Conservation (phyloP, 768 basidiomycete genomes). For the Pisolithus microcarpus region DNA sequence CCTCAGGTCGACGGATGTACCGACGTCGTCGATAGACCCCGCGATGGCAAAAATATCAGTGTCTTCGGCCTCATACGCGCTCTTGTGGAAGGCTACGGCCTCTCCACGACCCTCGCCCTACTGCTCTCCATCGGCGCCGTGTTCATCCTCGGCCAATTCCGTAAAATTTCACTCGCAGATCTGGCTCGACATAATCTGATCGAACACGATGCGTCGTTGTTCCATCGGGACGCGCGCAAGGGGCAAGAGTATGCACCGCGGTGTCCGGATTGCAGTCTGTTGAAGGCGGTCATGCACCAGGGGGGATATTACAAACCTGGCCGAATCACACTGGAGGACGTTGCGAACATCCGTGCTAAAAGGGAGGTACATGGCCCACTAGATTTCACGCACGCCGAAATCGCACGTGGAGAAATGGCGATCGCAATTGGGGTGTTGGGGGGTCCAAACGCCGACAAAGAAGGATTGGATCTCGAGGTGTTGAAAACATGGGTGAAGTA, state of each 20-base stretch:
- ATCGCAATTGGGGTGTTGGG: conserved; percentile 49
- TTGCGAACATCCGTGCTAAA: conserved; percentile 45
- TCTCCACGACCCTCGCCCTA: conserved; percentile 41
- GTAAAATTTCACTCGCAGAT: conserved; percentile 30
- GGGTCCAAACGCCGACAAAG: conserved; percentile 28
- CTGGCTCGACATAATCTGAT: conserved; percentile 44
- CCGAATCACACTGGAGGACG: conserved; percentile 27
- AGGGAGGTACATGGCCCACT: conserved; percentile 41
- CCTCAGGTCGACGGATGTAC: neutral
- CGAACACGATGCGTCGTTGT: conserved; percentile 57
- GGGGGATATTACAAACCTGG: conserved; percentile 22
- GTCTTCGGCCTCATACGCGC: conserved; percentile 34
- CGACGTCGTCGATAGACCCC: conserved; percentile 30
- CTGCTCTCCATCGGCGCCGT: conserved; percentile 44
- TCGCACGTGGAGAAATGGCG: conserved; percentile 63
- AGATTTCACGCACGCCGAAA: conserved; percentile 44
- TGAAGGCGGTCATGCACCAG: conserved; percentile 33
- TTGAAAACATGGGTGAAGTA: conserved; percentile 43
- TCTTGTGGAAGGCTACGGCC: conserved; percentile 44
- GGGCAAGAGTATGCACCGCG: conserved; percentile 42
- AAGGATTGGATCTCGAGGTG: conserved; percentile 41
- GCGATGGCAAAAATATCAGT: conserved; percentile 46
- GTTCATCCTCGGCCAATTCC: conserved; percentile 33
- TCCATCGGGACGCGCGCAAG: conserved; percentile 39
- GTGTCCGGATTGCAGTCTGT: conserved; percentile 28